phyloP scores from a whole-genome alignment of 305 asterid species.

The Withania somnifera region DNA sequence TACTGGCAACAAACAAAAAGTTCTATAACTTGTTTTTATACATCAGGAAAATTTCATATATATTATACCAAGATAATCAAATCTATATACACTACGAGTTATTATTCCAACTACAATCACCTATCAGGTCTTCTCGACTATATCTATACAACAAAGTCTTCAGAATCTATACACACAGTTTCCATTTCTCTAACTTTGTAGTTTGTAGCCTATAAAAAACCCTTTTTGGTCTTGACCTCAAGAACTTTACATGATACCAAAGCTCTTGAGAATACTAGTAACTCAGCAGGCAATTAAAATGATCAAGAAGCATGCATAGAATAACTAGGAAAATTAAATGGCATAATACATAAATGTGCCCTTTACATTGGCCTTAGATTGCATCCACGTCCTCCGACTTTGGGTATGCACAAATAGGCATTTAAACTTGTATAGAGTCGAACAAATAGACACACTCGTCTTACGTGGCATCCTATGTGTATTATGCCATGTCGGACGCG shows the following conservation, averaged over 20 bases:
- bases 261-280: neutral
- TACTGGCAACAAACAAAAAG: neutral
- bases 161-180: neutral
- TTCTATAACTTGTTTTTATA: neutral
- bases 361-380: too few relatives aligned
- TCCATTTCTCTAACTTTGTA: neutral
- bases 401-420: too few relatives aligned
- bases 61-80: neutral
- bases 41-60: neutral
- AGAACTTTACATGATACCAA: neutral
- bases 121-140: neutral
- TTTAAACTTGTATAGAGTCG: too few relatives aligned
- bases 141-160: neutral
- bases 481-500: too few relatives aligned
- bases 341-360: too few relatives aligned
- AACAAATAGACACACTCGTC: too few relatives aligned
- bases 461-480: too few relatives aligned
- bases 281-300: neutral
- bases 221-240: neutral
- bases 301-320: neutral
- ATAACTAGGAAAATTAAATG: too few relatives aligned
- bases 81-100: neutral
- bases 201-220: neutral
- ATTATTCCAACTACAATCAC: neutral
- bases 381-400: too few relatives aligned